Percentiles rank a stretch among this genome's conserved stretches.
Conservation (phyloP, 345 rosid genomes). For the Rubroshorea leprosula region DNA sequence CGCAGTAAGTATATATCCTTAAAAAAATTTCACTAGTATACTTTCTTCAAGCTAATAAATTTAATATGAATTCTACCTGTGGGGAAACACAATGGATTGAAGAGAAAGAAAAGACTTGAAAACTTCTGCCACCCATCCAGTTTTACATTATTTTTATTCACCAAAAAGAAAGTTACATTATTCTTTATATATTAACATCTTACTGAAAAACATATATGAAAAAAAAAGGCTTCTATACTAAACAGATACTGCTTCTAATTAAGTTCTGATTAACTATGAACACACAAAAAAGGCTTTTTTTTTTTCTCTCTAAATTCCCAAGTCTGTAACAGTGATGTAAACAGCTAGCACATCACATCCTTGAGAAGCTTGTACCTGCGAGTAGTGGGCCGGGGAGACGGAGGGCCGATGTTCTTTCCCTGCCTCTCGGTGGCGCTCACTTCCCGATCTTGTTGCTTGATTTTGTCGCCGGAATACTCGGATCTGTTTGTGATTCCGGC, state of each 20-base stretch:
- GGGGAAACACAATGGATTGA: no score
- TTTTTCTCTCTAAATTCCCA: not conserved
- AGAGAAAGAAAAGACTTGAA: no score
- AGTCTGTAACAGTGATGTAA: conserved; percentile 97
- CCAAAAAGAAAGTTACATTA: conserved; percentile 17
- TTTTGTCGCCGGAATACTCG: conserved; percentile 43
- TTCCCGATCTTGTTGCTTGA: conserved; percentile 38
- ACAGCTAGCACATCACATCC: conserved; percentile 93
- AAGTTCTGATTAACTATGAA: no score
- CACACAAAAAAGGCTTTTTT: not conserved
- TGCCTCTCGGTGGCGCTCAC: conserved; percentile 42
- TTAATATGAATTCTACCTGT: no score
- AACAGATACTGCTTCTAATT: not conserved
- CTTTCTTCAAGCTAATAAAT: no score
- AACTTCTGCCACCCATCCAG: no score
- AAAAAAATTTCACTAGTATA: no score
- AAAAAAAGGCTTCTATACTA: not conserved
- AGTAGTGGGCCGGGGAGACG: conserved; percentile 67
- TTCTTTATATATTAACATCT: conserved; percentile 37
- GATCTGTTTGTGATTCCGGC: conserved; percentile 38
- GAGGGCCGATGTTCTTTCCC: conserved; percentile 32
- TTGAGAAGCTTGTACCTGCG: conserved; percentile 99
- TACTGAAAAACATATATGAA: conserved; percentile 10
- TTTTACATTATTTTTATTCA: no score
- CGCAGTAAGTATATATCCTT: no score